A percentile compares a stretch with the other conserved stretches of the same genome.
phyloP scores from a whole-genome alignment of 2,329 filamentous ascomycete species.

The Passalora sequoiae region DNA sequence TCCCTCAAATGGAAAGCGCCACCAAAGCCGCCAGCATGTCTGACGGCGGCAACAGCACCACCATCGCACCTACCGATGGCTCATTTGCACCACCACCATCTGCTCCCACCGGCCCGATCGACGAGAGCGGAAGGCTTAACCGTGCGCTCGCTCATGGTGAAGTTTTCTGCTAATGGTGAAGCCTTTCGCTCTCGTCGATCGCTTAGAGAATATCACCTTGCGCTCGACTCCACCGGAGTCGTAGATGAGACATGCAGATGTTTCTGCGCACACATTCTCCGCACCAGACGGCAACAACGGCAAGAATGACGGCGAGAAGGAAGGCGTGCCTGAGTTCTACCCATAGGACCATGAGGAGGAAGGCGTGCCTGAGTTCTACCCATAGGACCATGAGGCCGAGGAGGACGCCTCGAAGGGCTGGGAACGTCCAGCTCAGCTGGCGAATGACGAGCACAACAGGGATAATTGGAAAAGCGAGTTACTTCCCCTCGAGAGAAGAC shows the following conservation, averaged over 20 bases:
- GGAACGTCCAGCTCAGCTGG: conserved; percentile 30
- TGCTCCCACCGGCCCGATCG: conserved; percentile 13
- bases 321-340: too few species aligned
- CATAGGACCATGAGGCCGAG: conserved; percentile 31
- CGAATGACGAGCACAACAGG: conserved; percentile 29
- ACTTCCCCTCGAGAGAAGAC: too few species aligned
- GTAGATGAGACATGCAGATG: not conserved
- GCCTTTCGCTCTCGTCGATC: not conserved
- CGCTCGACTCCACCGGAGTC: not conserved
- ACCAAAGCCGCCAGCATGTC: conserved; percentile 10
- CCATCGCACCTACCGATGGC: too few species aligned
- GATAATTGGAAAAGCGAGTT: conserved; percentile 24
- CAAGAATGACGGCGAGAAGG: not conserved
- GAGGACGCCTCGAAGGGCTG: conserved; percentile 27
- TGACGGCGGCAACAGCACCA: conserved; percentile 2
- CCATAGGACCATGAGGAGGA: too few species aligned
- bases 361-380: conserved; percentile 25
- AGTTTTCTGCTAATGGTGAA: conserved; percentile 8
- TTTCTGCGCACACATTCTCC: conserved; percentile 5
- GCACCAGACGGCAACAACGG: not conserved
- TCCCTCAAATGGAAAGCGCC: too few species aligned
- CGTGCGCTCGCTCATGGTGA: too few species aligned
- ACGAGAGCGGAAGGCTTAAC: too few species aligned
- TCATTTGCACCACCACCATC: conserved; percentile 14
- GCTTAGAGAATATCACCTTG: not conserved